Evolutionary conservation across 2,329 filamentous ascomycete genomes (phyloP), one percentile per base, ranked within the genome.

Genomic region (Paramyrothecium sp.): DNA sequence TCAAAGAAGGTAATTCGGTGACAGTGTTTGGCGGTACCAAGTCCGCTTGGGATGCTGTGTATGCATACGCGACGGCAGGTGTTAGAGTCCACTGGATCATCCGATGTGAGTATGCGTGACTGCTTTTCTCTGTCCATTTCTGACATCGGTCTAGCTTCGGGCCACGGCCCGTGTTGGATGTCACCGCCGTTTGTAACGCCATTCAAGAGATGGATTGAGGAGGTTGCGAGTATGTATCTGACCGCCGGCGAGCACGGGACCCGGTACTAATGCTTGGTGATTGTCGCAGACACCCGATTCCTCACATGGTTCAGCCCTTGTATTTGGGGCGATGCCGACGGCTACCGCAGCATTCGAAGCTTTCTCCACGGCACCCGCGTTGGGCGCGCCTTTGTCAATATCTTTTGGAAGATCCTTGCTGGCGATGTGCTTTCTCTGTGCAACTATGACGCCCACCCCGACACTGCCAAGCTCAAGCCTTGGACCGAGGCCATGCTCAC

Each of bases 261-360:
- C 13, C 13, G 17, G 20, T 20, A 16, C 47, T 20, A 20, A 7
- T 56, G 21, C 19, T 56, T 47, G 19, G 21, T 56, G 20, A 50
- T 48, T 13, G n/a, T 30, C 10, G 26, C 26, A 20, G 23, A 53
- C 48, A 30, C 38, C 23, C n/a, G 30, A 49, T 7, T 49, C 16
- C 41, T 56, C 8, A 38, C 85, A 2, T 92, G 88, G 86, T 86
- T 93, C 71, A 87, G 84, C 54, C 90, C 90, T 0, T 92, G 89
- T 67, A 81, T 89, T 16, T 93, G 88, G 87, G 88, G 86, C 4
- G 76, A 79, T 2, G 81, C 79, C 2, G 87, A 86, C 65, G 88
- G 87, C 1, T 89, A 81, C 61, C 74, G 78, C 13, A 73, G 73
- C 12, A 74, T 84, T 2, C 78, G 85, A 3, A 66, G 70, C 11